Evolutionary conservation across 2,329 filamentous ascomycete genomes (phyloP).

Genomic region (Ophidiomyces ophidiicola): DNA sequence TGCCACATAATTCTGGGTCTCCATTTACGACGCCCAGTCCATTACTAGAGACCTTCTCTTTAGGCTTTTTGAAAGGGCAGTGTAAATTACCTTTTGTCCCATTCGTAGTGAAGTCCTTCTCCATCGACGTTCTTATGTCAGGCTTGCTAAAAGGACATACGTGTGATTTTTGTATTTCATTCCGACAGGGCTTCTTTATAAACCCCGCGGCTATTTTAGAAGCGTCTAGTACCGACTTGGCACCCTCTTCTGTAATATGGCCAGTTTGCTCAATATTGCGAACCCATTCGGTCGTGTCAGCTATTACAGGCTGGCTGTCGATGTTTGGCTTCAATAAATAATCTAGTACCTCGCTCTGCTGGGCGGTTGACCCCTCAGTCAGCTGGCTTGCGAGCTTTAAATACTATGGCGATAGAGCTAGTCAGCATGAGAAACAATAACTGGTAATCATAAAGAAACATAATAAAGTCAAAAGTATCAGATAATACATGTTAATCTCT

Average conservation of each 20-base stretch:
- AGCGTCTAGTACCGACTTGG: conserved; percentile 28
- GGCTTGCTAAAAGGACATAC: conserved; percentile 32
- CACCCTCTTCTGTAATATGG: conserved; percentile 13
- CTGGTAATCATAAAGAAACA: not conserved
- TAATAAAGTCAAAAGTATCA: conserved; percentile 33
- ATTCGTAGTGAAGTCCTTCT: conserved; percentile 74
- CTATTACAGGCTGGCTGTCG: not conserved
- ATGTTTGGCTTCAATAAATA: not conserved
- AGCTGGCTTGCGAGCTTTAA: conserved; percentile 25
- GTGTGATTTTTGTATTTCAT: conserved; percentile 27
- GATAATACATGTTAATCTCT: conserved; percentile 48
- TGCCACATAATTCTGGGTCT: conserved; percentile 30
- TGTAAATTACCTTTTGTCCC: conserved; percentile 67
- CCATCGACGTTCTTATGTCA: conserved; percentile 54
- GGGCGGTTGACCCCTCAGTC: conserved; percentile 19
- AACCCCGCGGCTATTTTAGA: conserved; percentile 31
- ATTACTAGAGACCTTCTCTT: conserved; percentile 24
- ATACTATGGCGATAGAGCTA: conserved; percentile 21
- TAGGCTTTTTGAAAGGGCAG: conserved; percentile 61
- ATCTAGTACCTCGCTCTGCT: not conserved
- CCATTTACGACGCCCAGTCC: conserved; percentile 28
- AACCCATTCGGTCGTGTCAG: conserved; percentile 14
- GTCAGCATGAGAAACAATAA: not conserved
- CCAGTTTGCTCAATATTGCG: conserved; percentile 13
- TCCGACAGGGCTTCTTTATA: conserved; percentile 20